Evolutionary conservation across 352 stramenopile species (phyloP).

Genomic region (Phytopythium aichiense): DNA sequence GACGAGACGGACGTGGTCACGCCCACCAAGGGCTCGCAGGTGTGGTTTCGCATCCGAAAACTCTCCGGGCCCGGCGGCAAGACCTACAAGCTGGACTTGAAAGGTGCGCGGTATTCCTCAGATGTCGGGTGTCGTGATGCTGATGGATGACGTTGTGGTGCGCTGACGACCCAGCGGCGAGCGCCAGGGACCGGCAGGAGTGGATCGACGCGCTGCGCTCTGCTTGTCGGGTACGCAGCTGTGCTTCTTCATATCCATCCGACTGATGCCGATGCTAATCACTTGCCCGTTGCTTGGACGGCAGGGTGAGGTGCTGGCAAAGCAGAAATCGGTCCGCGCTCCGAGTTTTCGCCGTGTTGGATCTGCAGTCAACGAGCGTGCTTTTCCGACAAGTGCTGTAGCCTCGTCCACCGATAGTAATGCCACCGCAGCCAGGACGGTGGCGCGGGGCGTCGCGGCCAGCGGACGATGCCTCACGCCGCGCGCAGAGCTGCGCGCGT

Average conservation of each 20-base stretch:
- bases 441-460: not conserved
- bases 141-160: not conserved
- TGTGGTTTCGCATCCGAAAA: conserved; percentile 66
- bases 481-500: conserved; percentile 42
- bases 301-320: conserved; percentile 21
- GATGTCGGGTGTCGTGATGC: not conserved
- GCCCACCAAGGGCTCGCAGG: conserved; percentile 38
- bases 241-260: not conserved
- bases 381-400: not conserved
- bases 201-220: conserved; percentile 60
- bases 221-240: conserved; percentile 33
- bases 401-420: not conserved
- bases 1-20: conserved; percentile 43
- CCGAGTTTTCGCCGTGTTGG: not conserved
- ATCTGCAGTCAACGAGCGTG: not conserved
- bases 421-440: too few relatives aligned
- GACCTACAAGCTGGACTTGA: conserved; percentile 64
- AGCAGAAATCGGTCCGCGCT: conserved; percentile 20
- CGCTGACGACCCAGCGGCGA: conserved; percentile 24
- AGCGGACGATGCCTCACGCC: conserved; percentile 9
- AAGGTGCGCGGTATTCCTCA: conserved; percentile 25
- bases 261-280: not conserved
- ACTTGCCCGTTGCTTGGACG: not conserved
- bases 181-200: conserved; percentile 37
- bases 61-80: conserved; percentile 39